Conservation (phyloP, 2,329 filamentous ascomycete genomes). For the Pseudocercospora pini-densiflorae region DNA sequence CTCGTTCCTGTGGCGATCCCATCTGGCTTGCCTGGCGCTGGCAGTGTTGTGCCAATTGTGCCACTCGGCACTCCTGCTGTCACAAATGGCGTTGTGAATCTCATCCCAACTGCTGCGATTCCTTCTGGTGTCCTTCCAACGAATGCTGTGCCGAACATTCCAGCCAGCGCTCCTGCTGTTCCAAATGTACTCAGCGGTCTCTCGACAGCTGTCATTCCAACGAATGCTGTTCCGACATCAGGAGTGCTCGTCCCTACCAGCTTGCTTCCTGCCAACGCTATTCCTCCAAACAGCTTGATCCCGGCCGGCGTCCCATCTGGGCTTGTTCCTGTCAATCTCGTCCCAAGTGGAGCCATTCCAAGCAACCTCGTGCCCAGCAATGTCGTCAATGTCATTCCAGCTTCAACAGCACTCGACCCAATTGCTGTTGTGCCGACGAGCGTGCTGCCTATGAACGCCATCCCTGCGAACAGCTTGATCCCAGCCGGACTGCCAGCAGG, state of each 20-base stretch:
- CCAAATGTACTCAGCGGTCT: background rate
- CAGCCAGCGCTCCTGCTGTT: background rate
- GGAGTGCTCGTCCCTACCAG: background rate
- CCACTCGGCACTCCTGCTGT: background rate
- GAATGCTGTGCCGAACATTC: background rate
- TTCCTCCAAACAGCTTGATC: background rate
- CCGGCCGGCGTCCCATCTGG: background rate
- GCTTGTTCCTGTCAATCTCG: background rate
- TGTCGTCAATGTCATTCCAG: background rate
- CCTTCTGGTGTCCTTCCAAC: background rate
- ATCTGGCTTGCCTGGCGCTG: background rate
- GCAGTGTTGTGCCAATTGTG: conserved; percentile 1
- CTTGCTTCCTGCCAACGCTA: background rate
- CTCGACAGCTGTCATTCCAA: background rate
- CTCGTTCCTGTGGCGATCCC: background rate
- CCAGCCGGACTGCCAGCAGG: background rate
- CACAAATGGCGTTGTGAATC: background rate
- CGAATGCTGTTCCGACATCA: background rate
- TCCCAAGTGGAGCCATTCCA: background rate
- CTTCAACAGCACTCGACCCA: background rate
- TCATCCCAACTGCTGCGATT: background rate
- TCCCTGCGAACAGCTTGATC: background rate
- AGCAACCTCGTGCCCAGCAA: background rate
- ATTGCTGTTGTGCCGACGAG: background rate
- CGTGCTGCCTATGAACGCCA: background rate